Evolutionary conservation across 768 basidiomycete species (phyloP), one percentile per base, ranked within the genome.

Genomic region (Pholiota microspora): DNA sequence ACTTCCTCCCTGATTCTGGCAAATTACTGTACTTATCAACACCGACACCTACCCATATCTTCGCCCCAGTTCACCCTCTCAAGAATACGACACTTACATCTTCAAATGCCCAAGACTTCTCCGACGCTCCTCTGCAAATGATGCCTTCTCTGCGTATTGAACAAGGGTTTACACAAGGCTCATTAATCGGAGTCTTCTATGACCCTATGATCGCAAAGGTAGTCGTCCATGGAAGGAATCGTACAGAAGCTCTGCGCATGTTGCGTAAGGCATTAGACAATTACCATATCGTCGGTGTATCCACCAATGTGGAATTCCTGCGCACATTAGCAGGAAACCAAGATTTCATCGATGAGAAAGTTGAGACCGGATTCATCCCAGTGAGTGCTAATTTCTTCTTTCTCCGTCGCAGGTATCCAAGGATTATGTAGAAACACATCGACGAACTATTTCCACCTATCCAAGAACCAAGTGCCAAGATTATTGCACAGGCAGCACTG

Each of bases 181-280:
- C 89, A 13, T 83, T 87, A 59, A 92, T 92, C 38, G 89, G 91
- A 18, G 88, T 94, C 1, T 94, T 85, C 69, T 95, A 94, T 67
- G 92, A 95, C 62, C 92, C 92, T 0, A 86, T 95, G 84, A 94
- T 95, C 55, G 86, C 91, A 2, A 95, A 95, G 67, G 85, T 97
- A 4, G 88, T 98, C 15, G 92, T 91, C 7, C 90, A 93, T 60
- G 94, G 92, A 12, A 74, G 83, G 24, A 89, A 94, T 69, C 81
- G 94, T 18, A 83, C 83, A 2, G 92, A 94, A 64, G 94, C 94
- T 0, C 68, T 98, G 63, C 77, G 92, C 15, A 78, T 92, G 64
- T 76, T 97, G 56, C 73, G 90, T 2, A 84, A 83, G 53, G 93
- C 92, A 3, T 70, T 97, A 35, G 91, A 88, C 50, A 87, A 94